A percentile compares a stretch with the other conserved stretches of the same genome.
phyloP scores from a whole-genome alignment of 2,329 filamentous ascomycete genomes.

The Paecilomyces variotii region DNA sequence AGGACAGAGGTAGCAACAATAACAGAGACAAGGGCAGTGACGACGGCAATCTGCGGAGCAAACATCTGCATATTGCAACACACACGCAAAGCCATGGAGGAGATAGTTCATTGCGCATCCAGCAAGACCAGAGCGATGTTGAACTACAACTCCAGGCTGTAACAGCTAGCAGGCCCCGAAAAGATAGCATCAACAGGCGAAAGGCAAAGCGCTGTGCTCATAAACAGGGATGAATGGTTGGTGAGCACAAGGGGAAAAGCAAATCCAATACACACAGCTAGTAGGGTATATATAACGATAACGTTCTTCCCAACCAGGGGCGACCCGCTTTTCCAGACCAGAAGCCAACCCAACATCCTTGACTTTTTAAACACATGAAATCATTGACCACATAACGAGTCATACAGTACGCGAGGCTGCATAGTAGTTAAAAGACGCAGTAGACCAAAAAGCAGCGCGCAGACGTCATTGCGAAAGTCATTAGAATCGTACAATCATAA shows the following conservation, averaged over 20 bases:
- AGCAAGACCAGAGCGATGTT: not conserved
- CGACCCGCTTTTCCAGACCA: not conserved
- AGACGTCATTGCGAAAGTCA: conserved; percentile 22
- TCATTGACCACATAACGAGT: conserved; percentile 2
- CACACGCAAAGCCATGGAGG: not conserved
- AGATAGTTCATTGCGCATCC: not conserved
- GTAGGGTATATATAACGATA: not conserved
- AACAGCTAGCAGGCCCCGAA: not conserved
- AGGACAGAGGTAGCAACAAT: too few relatives aligned
- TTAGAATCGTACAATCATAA: conserved; percentile 29
- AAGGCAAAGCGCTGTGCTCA: not conserved
- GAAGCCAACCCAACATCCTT: not conserved
- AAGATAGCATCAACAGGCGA: not conserved
- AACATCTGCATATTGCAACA: too few relatives aligned
- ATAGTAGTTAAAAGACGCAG: not conserved
- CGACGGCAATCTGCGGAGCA: too few relatives aligned
- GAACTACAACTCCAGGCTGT: not conserved
- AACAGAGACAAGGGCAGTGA: too few relatives aligned
- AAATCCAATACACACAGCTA: not conserved
- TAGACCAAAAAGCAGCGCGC: conserved; percentile 2
- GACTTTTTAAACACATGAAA: conserved; percentile 2
- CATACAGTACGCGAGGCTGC: not conserved
- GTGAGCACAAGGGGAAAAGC: not conserved
- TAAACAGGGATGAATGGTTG: not conserved
- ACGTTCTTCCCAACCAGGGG: not conserved